Evolutionary conservation across 2,329 filamentous ascomycete genomes (phyloP).

Genomic region (Xylariaceae sp.): DNA sequence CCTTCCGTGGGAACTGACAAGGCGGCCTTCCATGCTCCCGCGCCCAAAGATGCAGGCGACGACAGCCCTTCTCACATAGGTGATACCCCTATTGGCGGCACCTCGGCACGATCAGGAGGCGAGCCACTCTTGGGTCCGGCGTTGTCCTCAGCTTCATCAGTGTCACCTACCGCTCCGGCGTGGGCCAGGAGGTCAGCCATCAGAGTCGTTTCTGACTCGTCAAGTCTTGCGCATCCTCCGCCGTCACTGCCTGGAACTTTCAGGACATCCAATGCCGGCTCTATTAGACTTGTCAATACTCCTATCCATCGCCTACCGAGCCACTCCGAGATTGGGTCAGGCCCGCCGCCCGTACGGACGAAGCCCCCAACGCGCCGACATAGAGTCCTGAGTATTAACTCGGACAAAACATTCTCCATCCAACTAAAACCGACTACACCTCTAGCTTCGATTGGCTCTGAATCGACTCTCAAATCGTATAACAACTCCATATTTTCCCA

Average conservation of each 20-base stretch:
- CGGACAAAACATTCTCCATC: constrained; percentile 56
- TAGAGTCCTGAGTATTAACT: constrained; percentile 46
- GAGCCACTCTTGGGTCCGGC: constrained; percentile 32
- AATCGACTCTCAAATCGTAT: constrained; percentile 39
- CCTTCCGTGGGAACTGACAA: constrained; percentile 34
- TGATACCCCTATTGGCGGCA: constrained; percentile 18
- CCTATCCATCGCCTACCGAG: constrained; percentile 25
- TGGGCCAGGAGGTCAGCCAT: constrained; percentile 40
- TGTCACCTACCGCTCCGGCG: constrained; percentile 34
- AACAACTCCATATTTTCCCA: constrained; percentile 45
- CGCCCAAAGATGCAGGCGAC: constrained; percentile 18
- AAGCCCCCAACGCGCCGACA: constrained; percentile 38
- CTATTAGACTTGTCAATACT: constrained; percentile 38
- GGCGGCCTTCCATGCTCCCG: constrained; percentile 20
- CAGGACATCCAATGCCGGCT: constrained; percentile 36
- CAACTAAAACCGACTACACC: constrained; percentile 32
- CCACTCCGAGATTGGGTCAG: constrained; percentile 25
- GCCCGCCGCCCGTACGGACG: constrained; percentile 19
- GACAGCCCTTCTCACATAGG: constrained; percentile 17
- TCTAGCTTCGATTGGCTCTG: constrained; percentile 26
- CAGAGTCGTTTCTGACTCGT: constrained; percentile 36
- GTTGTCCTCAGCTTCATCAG: constrained; percentile 32
- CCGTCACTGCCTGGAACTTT: constrained; percentile 35
- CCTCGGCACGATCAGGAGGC: constrained; percentile 24
- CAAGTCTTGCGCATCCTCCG: constrained; percentile 30